Conservation (phyloP, 805 yeast species). For the Barnettozyma californica region DNA sequence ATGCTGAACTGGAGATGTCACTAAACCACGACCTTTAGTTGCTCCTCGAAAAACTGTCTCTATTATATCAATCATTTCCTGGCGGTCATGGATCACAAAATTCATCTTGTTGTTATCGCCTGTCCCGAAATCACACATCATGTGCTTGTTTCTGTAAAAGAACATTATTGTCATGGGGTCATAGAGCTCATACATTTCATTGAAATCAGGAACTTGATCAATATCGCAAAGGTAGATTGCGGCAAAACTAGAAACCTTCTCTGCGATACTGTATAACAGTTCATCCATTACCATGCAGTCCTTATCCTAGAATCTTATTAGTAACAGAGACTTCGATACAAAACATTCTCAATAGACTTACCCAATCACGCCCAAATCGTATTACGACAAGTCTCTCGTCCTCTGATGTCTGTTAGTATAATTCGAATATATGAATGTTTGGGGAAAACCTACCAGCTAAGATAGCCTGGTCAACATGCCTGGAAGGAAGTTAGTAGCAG, state of each 20-base stretch:
- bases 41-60: slow-evolving; percentile 93
- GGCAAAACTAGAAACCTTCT: slow-evolving; percentile 82
- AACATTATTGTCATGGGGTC: slow-evolving; percentile 94
- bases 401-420: slow-evolving; percentile 35
- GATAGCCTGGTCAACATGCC: slow-evolving; percentile 97
- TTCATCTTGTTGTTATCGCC: slow-evolving; percentile 95
- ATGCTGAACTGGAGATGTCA: slow-evolving; percentile 57
- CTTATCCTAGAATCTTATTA: slow-evolving; percentile 33
- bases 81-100: slow-evolving; percentile 70
- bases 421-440: not conserved
- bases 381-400: slow-evolving; percentile 84
- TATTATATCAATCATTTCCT: slow-evolving; percentile 85
- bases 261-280: slow-evolving; percentile 69
- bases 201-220: slow-evolving; percentile 86
- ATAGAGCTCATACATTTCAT: slow-evolving; percentile 79
- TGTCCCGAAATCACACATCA: slow-evolving; percentile 98
- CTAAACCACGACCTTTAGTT: slow-evolving; percentile 86
- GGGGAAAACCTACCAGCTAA: slow-evolving; percentile 39
- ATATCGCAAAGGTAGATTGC: slow-evolving; percentile 85
- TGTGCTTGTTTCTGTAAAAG: slow-evolving; percentile 86
- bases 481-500: slow-evolving; percentile 9
- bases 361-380: slow-evolving; percentile 75
- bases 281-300: slow-evolving; percentile 93
- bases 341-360: not conserved
- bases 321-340: not conserved